These are phyloP conservation scores for Alternaria sp. DNA, from an alignment of 2,329 filamentous ascomycete genomes.

Conservation along the genomic window DNA sequence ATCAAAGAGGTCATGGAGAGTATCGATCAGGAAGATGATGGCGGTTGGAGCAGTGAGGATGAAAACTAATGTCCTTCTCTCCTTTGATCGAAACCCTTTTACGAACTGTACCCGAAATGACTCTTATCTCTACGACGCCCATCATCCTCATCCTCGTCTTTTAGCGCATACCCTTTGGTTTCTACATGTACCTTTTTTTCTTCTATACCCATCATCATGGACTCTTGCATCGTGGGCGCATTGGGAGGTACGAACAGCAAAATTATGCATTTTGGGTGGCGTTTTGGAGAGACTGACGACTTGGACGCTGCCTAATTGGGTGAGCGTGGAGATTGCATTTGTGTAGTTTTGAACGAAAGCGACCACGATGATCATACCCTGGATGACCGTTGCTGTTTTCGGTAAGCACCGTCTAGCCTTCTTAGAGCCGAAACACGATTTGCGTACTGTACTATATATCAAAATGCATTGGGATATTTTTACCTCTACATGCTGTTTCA, in stretches of 20 bases:
- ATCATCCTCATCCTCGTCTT: constrained; percentile 2
- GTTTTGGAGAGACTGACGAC: background rate
- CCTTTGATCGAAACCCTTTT: background rate
- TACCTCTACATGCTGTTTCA: background rate
- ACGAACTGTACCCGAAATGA: constrained; percentile 1
- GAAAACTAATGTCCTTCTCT: constrained; percentile 29
- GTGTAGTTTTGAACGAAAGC: constrained; percentile 3
- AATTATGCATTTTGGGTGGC: constrained; percentile 1
- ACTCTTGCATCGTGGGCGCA: constrained; percentile 6
- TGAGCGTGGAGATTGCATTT: background rate
- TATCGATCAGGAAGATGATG: constrained; percentile 76
- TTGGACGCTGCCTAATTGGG: constrained; percentile 1
- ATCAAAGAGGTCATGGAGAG: constrained; percentile 98
- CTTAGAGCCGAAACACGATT: background rate
- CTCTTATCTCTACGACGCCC: constrained; percentile 3
- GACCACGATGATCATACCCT: constrained; percentile 1
- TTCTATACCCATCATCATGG: constrained; percentile 8
- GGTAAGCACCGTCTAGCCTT: background rate
- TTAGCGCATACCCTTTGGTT: constrained; percentile 5
- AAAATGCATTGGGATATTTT: constrained; percentile 4
- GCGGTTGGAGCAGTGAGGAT: constrained; percentile 45
- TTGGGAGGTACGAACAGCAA: background rate
- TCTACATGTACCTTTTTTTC: background rate
- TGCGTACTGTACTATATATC: constrained; percentile 1
- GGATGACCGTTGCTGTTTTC: background rate